These are phyloP conservation scores for Aureobasidium vineae DNA, from an alignment of 2,329 filamentous ascomycete genomes.

Conservation along the genomic window DNA sequence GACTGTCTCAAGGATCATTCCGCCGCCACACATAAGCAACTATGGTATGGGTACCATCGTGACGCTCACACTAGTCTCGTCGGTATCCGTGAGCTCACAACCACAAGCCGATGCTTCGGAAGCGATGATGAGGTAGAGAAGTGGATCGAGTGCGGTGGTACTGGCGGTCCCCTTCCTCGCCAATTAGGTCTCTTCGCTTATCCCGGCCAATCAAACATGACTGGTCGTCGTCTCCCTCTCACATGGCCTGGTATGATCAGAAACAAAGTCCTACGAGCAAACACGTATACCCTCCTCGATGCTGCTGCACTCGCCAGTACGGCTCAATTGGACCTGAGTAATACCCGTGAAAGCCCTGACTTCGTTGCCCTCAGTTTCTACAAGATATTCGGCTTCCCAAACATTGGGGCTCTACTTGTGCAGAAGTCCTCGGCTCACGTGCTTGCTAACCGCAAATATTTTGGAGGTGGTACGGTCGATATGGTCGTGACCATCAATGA, in stretches of 20 bases:
- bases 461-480: slow-evolving; percentile 92
- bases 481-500: slow-evolving; percentile 76
- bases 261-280: slow-evolving; percentile 32
- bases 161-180: slow-evolving; percentile 36
- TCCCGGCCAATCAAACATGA: slow-evolving; percentile 91
- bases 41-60: slow-evolving; percentile 78
- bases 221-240: slow-evolving; percentile 71
- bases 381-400: slow-evolving; percentile 97
- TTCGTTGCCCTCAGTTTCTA: slow-evolving; percentile 88
- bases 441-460: slow-evolving; percentile 66
- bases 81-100: slow-evolving; percentile 70
- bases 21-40: slow-evolving; percentile 53
- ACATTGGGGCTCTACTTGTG: slow-evolving; percentile 81
- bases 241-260: slow-evolving; percentile 59
- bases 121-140: slow-evolving; percentile 60
- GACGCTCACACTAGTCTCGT: slow-evolving; percentile 86
- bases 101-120: slow-evolving; percentile 62
- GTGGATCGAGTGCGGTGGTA: slow-evolving; percentile 57
- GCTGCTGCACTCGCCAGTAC: slow-evolving; percentile 80
- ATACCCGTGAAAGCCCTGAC: slow-evolving; percentile 65
- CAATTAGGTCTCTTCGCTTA: slow-evolving; percentile 66
- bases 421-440: slow-evolving; percentile 68
- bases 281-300: slow-evolving; percentile 71
- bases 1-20: slow-evolving; percentile 70
- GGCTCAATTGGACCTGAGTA: slow-evolving; percentile 67